A percentile compares a stretch with the other conserved stretches of the same genome.
phyloP scores from a whole-genome alignment of 2,329 filamentous ascomycete species.

The Malbranchea zuffiana region DNA sequence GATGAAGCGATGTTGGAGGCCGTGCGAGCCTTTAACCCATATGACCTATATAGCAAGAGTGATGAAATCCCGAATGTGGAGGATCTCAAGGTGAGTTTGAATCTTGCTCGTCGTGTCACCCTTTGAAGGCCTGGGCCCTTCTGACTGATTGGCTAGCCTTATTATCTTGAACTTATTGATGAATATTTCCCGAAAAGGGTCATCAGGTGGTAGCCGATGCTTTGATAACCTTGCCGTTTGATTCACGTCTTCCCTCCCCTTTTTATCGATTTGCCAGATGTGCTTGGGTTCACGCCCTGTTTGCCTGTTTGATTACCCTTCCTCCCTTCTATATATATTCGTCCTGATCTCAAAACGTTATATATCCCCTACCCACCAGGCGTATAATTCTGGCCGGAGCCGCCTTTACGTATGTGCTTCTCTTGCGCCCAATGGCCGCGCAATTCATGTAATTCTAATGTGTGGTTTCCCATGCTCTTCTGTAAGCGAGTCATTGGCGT shows the following conservation, averaged over 20 bases:
- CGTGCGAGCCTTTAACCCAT: conserved; percentile 79
- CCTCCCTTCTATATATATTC: not conserved
- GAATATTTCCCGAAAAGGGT: conserved; percentile 18
- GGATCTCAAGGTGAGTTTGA: conserved; percentile 54
- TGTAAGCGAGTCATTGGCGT: too few species aligned
- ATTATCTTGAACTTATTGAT: conserved; percentile 59
- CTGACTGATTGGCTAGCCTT: conserved; percentile 40
- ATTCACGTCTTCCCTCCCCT: too few species aligned
- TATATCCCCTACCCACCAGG: too few species aligned
- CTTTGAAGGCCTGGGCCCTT: not conserved
- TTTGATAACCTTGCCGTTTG: not conserved
- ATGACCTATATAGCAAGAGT: conserved; percentile 85
- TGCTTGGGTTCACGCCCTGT: not conserved
- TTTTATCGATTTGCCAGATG: too few species aligned
- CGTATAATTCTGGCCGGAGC: too few species aligned
- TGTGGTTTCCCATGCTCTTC: too few species aligned
- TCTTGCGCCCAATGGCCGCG: too few species aligned
- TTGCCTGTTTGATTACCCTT: not conserved
- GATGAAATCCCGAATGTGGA: conserved; percentile 67
- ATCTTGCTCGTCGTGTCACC: too few species aligned
- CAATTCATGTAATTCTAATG: too few species aligned
- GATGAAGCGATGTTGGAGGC: conserved; percentile 70
- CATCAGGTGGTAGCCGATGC: conserved; percentile 12
- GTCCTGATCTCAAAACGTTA: too few species aligned
- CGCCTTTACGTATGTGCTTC: too few species aligned